Conservation (phyloP, 2,329 filamentous ascomycete species). For the Diaporthe citrichinensis region DNA sequence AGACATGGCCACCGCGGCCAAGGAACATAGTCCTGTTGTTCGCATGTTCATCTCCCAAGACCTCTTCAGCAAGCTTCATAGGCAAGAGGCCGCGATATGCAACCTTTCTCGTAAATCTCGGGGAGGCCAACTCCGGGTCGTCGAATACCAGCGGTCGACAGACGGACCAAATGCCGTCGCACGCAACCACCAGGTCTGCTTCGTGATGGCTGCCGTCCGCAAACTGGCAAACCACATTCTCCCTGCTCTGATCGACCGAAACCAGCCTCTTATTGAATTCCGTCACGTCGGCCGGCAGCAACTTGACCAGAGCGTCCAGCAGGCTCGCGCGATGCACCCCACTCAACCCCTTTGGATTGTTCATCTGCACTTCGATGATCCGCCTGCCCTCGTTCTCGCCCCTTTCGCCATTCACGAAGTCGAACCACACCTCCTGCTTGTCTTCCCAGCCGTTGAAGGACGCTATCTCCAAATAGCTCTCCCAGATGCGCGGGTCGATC, state of each 20-base stretch:
- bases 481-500: constrained; percentile 30
- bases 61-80: constrained; percentile 18
- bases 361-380: constrained; percentile 15
- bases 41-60: constrained; percentile 10
- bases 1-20: constrained; percentile 24
- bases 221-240: neutral
- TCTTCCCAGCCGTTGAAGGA: constrained; percentile 27
- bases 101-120: constrained; percentile 12
- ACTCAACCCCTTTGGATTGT: neutral
- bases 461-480: constrained; percentile 6
- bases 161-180: constrained; percentile 23
- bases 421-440: constrained; percentile 27
- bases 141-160: constrained; percentile 10
- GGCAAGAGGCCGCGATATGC: constrained; percentile 29
- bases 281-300: constrained; percentile 24
- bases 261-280: constrained; percentile 15
- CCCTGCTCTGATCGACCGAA: neutral
- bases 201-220: constrained; percentile 1
- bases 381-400: constrained; percentile 12
- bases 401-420: constrained; percentile 9
- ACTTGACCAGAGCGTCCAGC: constrained; percentile 5
- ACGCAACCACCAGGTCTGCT: constrained; percentile 23
- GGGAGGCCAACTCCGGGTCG: neutral
- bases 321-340: neutral
- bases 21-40: constrained; percentile 15